Conservation (phyloP, 2,329 filamentous ascomycete genomes). For the Neofusicoccum kwambonambiense region DNA sequence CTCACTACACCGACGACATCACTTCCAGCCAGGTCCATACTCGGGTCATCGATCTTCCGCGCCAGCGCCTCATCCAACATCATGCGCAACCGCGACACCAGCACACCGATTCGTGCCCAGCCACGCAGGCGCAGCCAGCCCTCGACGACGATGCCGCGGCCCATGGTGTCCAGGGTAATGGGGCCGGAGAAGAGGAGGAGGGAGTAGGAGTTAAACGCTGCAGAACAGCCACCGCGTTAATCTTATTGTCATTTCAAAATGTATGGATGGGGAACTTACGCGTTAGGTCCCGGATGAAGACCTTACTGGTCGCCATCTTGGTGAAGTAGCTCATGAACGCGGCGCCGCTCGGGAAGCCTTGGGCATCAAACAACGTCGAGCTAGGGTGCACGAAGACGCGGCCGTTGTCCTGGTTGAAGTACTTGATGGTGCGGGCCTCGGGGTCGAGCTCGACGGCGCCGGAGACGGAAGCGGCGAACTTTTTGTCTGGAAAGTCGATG, state of each 20-base stretch:
- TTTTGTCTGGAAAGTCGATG: conserved; percentile 93
- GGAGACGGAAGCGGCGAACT: conserved; percentile 82
- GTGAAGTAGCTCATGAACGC: conserved; percentile 86
- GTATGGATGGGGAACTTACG: conserved; percentile 34
- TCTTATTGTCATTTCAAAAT: not conserved
- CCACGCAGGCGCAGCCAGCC: conserved; percentile 84
- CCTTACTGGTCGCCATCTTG: conserved; percentile 87
- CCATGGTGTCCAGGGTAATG: conserved; percentile 82
- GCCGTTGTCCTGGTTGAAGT: conserved; percentile 60
- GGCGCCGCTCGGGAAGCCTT: conserved; percentile 70
- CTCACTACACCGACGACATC: conserved; percentile 76
- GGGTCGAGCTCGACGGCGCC: conserved; percentile 92
- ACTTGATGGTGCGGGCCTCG: conserved; percentile 88
- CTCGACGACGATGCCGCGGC: conserved; percentile 84
- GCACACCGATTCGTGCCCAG: conserved; percentile 91
- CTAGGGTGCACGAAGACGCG: conserved; percentile 91
- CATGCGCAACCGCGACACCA: conserved; percentile 76
- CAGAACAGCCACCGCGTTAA: too few relatives aligned
- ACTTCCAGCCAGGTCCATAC: conserved; percentile 53
- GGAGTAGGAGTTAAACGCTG: conserved; percentile 79
- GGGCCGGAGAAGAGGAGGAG: conserved; percentile 84
- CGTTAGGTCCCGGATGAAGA: conserved; percentile 87
- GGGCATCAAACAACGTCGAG: conserved; percentile 80
- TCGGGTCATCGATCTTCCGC: conserved; percentile 74
- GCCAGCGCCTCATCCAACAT: conserved; percentile 86